Evolutionary conservation across 768 basidiomycete species (phyloP).

Genomic region (Boletus tylopilopsis): DNA sequence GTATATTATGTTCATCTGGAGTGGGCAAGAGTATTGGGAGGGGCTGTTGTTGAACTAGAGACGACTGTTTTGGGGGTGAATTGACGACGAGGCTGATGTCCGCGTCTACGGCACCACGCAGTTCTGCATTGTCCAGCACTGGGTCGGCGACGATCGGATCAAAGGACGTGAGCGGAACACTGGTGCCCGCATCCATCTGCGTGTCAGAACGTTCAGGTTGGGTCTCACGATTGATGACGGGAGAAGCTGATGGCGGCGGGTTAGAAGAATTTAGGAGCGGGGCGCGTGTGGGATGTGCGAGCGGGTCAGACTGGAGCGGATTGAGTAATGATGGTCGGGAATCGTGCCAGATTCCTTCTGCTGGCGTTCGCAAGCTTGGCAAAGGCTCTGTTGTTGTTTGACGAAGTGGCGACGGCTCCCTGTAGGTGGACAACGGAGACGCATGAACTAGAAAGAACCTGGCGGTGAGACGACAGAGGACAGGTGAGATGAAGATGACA

Average conservation of each 20-base stretch:
- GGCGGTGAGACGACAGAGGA: constrained; percentile 6
- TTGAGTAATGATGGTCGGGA: neutral
- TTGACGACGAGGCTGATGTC: neutral
- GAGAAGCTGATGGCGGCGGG: neutral
- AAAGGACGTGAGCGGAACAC: neutral
- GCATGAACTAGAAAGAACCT: constrained; percentile 3
- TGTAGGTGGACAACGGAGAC: neutral
- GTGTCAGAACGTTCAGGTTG: neutral
- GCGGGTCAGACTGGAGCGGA: constrained; percentile 2
- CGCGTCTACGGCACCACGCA: neutral
- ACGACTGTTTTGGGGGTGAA: neutral
- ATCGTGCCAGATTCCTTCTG: neutral
- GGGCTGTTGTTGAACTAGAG: constrained; percentile 8
- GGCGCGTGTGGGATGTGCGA: neutral
- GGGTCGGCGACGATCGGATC: constrained; percentile 1
- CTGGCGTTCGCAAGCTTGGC: neutral
- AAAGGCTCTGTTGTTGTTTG: neutral
- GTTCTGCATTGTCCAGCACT: neutral
- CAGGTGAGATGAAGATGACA: neutral
- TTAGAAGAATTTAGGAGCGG: neutral
- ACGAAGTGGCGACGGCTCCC: neutral
- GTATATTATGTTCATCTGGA: constrained; percentile 2
- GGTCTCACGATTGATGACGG: constrained; percentile 5
- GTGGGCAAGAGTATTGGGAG: neutral
- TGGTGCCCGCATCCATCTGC: neutral